Base-by-base conservation (phyloP, 768 basidiomycete species). In the Lactifluus rugatus region DNA sequence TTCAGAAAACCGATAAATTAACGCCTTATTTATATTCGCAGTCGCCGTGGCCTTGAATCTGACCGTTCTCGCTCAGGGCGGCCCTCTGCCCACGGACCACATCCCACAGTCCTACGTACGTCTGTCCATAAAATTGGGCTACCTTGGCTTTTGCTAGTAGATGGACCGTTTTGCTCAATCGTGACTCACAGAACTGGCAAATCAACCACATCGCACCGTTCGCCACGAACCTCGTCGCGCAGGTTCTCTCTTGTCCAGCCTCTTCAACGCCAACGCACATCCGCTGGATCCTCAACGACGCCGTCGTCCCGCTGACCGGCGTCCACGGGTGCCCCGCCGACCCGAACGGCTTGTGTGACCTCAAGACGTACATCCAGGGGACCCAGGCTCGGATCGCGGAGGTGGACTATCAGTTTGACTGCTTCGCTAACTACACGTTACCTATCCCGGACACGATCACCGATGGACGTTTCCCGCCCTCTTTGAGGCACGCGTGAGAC, bases 201-300 rank as follows among this genome's bases (percentile, higher is more conserved):
- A 66, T 71, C 2, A 75, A 73, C 34, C 71, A 75, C 60, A 70
- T 77, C 60, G 70, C 71, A 7, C 77, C 78, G 2, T 80, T 80
- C 65, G 75, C 75, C 0, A 68, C 76, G n/a, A 76, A 78, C 64
- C 67, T 79, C 37, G 74, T 77, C 26, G 71, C 73, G 34, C 78
- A 80, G 58, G 71, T 79, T 8, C 65, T 78, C 37, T 67, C 70
- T 11, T 79, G 76, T 64, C 67, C 70, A 32, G 68, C 65, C 10
- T 44, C 65, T 17, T 42, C 62, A 16, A 39, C 51, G 2, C 63
- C 68, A 5, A 67, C 70, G 14, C 66, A 73, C 54, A 73, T 79
- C 57, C 69, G 78, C 17, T 72, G 75, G 67, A 70, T 78, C 47
- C 68, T 78, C 25, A 81, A 81, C 64, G 80, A 81, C 63, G 78